Evolutionary conservation across 805 yeast genomes (phyloP), one percentile per base, ranked within the genome.

Genomic region (Wickerhamomyces tratensis): DNA sequence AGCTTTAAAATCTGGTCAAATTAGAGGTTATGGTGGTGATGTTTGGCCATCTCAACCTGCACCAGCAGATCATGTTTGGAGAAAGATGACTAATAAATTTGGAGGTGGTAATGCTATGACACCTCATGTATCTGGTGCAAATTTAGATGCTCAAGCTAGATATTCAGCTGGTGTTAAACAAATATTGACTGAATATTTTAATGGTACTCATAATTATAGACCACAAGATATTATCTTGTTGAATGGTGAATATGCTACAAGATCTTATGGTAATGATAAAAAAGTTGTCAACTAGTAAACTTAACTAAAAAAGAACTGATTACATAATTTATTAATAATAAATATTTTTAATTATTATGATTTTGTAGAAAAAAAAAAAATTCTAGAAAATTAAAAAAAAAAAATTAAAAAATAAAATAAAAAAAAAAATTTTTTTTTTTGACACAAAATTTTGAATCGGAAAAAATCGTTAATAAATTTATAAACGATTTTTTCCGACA

Each of bases 31-130:
- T 58, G 93, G 89, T 54, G 93, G 91, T 52, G 93, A 84, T 62
- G 93, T 84, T 41, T 83, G 91, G 87, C 73, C 56, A 67, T 82
- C 81, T n/a, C 94, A 84, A 63, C 94, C 94, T 37, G 85, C 91
- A 27, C 87, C 88, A 49, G 65, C 67, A 42, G 72, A 71, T 59
- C 88, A 82, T 57, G 88, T 88, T 50, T 84, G 93, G 93, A 72
- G 87, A 69, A 43, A 68, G 10, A 74, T 82, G 78, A 57, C 65
- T 39, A 81, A 82, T 73, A 66, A 73, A 54, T 74, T 69, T 50
- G 82, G 82, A 45, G 84, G 76, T 34, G 91, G 91, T 50, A 84
- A 85, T 53, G 91, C 89, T 42, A 82, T 84, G 91, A 81, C 87
- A 41, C 88, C 89, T 20, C 93, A 83, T 58, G 75, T 79, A 51